Conservation (phyloP, 495 filamentous ascomycete genomes). For the Margaritispora aquatica region DNA sequence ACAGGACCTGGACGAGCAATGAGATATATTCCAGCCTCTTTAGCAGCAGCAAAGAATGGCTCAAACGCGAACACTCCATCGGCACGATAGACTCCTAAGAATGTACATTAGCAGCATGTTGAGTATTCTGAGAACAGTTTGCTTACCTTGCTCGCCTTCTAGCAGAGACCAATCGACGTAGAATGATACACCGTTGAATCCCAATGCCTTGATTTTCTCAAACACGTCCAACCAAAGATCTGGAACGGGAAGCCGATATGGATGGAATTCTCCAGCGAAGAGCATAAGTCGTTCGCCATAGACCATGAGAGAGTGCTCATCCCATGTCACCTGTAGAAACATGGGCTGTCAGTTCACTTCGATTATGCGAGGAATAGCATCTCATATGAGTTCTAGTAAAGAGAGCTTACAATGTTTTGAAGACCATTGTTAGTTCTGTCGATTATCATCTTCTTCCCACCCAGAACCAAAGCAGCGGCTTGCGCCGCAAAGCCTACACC, state of each 20-base stretch:
- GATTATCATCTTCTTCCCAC: slow-evolving; percentile 15
- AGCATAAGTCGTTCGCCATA: slow-evolving; percentile 65
- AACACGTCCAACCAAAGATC: slow-evolving; percentile 69
- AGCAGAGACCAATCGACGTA: slow-evolving; percentile 76
- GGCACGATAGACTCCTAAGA: slow-evolving; percentile 46
- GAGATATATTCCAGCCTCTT: slow-evolving; percentile 64
- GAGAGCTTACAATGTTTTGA: slow-evolving; percentile 20
- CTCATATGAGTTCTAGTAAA: neutral
- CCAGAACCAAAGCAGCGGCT: slow-evolving; percentile 18
- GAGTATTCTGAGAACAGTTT: neutral
- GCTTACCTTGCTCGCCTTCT: slow-evolving; percentile 58
- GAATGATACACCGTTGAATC: slow-evolving; percentile 72
- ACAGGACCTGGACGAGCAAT: slow-evolving; percentile 41
- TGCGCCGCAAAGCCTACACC: slow-evolving; percentile 11
- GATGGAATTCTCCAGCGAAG: slow-evolving; percentile 70
- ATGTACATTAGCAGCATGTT: neutral
- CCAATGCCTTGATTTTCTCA: slow-evolving; percentile 72
- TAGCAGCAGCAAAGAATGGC: slow-evolving; percentile 67
- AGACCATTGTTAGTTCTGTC: slow-evolving; percentile 19
- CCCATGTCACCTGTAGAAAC: slow-evolving; percentile 56
- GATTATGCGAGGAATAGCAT: neutral
- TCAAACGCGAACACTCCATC: slow-evolving; percentile 64
- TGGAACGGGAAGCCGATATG: slow-evolving; percentile 59
- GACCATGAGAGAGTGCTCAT: slow-evolving; percentile 67
- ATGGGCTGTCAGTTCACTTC: neutral